Evolutionary conservation across 495 filamentous ascomycete species (phyloP), one percentile per base, ranked within the genome.

Genomic region (Haplographium delicatum): DNA sequence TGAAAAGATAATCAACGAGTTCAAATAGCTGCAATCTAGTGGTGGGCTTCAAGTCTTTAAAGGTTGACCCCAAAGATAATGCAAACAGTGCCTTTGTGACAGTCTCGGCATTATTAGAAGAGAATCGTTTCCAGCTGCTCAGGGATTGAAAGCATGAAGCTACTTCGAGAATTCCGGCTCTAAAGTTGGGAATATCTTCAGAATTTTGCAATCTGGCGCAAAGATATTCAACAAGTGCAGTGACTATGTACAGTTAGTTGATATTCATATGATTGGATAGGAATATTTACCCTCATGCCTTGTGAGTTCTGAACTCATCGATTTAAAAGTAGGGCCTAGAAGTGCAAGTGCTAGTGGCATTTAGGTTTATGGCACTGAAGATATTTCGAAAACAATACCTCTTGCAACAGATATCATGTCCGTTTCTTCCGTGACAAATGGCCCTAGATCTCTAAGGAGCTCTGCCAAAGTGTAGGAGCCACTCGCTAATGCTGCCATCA

Each of bases 21-120:
- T 68, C 59, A 35, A 73, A 78, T 5, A 76, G 58, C 41, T 70
- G 65, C 4, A 74, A 56, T n/a, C 75, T 65, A 1, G 74, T 76
- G 5, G 47, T 40, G 2, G 68, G 62, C 3, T 63, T 64, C 31
- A 75, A 74, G 18, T 70, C 42, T 9, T 65, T 66, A 53, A 78
- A 79, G 27, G 70, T 28, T 22, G n/a, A 37, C 6, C 33, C 24
- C 20, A 15, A 6, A n/a, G 35, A 22, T 10, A 60, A 37, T 11
- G 23, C 3, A 25, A 58, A 57, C 1, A 58, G 27, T 5, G 58
- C 46, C 8, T 34, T 22, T 9, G 35, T 33, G 9, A 61, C 31
- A 8, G 33, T 10, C 13, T n/a, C 19, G 1, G 47, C 47, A 35
- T 55, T 48, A n/a, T 31, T 24, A 4, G 54, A 24, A 19, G 38